Base-by-base conservation (phyloP, 352 stramenopile species). In the Nothophytophthora sp. region DNA sequence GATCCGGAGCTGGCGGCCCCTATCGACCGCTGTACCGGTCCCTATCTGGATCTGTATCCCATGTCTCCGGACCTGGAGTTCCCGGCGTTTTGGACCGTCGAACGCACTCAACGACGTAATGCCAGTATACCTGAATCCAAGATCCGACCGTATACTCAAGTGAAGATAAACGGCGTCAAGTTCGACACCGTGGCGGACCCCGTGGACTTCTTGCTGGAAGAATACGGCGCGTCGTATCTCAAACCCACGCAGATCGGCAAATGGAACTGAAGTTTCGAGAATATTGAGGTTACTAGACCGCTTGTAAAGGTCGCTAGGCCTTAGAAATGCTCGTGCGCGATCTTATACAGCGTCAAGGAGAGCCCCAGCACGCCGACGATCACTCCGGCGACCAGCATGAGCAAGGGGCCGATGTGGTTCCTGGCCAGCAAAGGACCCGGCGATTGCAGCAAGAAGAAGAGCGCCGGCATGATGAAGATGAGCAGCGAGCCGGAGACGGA, bases 391-490 rank as follows among this genome's bases (percentile, higher is more conserved):
- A 23, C 32, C 3, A 91, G 50, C 81, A 91, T 91, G 10, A 89
- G 49, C 39, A 91, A 49, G 29, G 81, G 77, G 0, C 80, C 80
- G 2, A 38, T 9, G 48, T 91, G 68, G 23, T 61, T 34, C 9
- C 60, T 48, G 23, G 71, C 77, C 0, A 86, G 10, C 4, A 88
- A 43, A 2, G 73, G 63, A 1, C 69, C 59, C 6, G 40, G 57
- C 16, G 69, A 71, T 52, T 85, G 81, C 50, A 92, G 50, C 59
- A 90, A 63, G 67, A 67, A 92, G 56, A 90, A 92, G 39, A 92
- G 61, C 29, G 81, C 76, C 34, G 81, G 78, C 76, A 92, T 82
- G 50, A 92, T 80, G 59, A 90, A 90, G 50, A 92, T 92, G 41
- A 92, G 51, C 24, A 92, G 50, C 49, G 81, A 92, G n/a, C 81